Evolutionary conservation across 345 rosid genomes (phyloP).

Genomic region (Gossypium anomalum): DNA sequence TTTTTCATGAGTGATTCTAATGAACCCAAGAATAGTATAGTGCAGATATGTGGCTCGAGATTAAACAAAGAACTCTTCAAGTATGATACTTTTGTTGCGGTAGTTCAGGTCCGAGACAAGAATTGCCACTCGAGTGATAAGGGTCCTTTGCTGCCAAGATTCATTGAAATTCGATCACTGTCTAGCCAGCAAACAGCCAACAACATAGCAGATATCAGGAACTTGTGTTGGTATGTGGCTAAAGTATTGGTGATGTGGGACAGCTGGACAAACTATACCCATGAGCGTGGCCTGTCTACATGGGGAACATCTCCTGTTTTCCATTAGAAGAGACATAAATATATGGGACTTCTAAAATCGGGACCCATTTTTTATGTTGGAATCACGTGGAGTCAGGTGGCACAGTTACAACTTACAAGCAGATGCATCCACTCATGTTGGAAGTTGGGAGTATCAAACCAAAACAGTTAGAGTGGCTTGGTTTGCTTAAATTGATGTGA

Average conservation of each 20-base stretch:
- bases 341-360: no score
- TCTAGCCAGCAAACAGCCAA: background rate
- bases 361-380: background rate
- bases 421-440: background rate
- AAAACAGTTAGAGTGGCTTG: no score
- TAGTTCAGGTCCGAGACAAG: background rate
- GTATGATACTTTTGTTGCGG: background rate
- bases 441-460: no score
- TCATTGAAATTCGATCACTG: background rate
- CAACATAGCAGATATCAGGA: background rate
- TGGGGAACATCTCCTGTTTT: background rate
- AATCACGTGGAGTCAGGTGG: background rate
- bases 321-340: no score
- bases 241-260: background rate
- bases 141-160: background rate
- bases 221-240: background rate
- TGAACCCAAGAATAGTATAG: background rate
- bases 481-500: no score
- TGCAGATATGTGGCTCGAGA: slow-evolving; percentile 1
- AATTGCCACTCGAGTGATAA: background rate
- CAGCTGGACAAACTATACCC: background rate
- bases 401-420: background rate
- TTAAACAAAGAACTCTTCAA: background rate
- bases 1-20: background rate
- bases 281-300: background rate